Evolutionary conservation across 176 grass and related monocot genomes (phyloP), one percentile per base, ranked within the genome.

Genomic region (barley (Hordeum vulgare)): DNA sequence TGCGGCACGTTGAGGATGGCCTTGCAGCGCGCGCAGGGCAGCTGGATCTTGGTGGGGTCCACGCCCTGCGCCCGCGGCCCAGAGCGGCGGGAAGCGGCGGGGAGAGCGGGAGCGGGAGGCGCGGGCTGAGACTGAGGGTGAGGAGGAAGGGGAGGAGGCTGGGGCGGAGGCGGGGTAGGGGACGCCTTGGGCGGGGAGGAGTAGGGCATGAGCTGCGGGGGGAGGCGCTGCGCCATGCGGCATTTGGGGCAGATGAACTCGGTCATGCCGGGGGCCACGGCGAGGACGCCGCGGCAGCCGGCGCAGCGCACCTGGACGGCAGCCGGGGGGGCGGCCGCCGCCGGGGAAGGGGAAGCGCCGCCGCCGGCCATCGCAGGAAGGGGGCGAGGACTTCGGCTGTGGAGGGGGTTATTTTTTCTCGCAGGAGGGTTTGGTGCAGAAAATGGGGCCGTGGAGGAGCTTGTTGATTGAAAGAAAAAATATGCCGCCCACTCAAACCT

Each of bases 191-290:
- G 54, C 7, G 67, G 54, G 36, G 80, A 68, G 45, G 80, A 68
- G 45, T 51, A 33, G 28, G 82, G 81, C 75, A 90, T 83, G 62
- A 97, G 87, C 86, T 97, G 78, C 0, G 95, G 92, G 7, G 95
- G 95, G 3, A 97, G 92, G 80, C 88, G 81, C 81, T 97, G 92
- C 53, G 81, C 87, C 39, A 80, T 80, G 61, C 82, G 68, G 81
- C 95, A 97, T 71, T 75, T 91, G 73, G 95, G 95, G 79, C 95
- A 97, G 74, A 86, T 86, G 81, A 97, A 97, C 86, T 97, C 90
- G n/a, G 78, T 92, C 90, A 97, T 79, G 79, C 92, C 92, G 8
- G 83, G 65, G 24, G 54, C 86, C 23, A 94, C 92, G 10, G 75
- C 83, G 31, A 94, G 83, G 39, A 89, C 79, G 65, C 80, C 83